Base-by-base conservation (phyloP, 176 grass and related monocot species). In the Aegilops sharonensis region DNA sequence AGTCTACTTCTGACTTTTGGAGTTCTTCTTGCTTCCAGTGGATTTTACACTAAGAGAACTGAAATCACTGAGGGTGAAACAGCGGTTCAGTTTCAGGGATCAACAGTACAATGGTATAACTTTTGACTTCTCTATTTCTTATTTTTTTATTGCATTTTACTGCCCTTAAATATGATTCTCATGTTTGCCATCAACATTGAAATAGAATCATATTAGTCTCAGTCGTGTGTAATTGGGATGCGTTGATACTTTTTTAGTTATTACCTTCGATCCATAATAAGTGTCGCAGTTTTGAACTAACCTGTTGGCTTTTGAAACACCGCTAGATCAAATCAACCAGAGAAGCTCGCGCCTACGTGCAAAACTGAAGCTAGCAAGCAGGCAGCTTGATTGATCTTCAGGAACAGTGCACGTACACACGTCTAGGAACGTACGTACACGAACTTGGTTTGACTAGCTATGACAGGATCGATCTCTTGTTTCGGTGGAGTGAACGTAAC, bases 31-130 rank as follows among this genome's bases (percentile, higher is more conserved):
- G 3, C 3, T 56, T 89, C 5, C 68, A 97, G 94, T 97, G 78
- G 92, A 97, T 75, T 97, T 97, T 17, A 92, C 90, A 34, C 88
- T 97, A 62, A 39, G 84, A 62, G 94, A 97, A 72, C 84, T 97
- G 18, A 92, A 89, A 87, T 92, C 90, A 72, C 82, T 97, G 34
- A 94, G 87, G 79, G 90, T 92, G 61, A 97, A 91, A 35, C 94
- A 97, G 75, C 84, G 92, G 13, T 89, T 32, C 56, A 60, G 23
- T 77, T 94, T 92, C 74, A 92, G 92, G 86, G 90, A 94, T 59
- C 95, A 97, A 37, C 88, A 68, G 36, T 97, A 92, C 35, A 97
- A 97, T 69, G 81, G 95, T 97, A 90, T 72, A 67, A 59, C 56
- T 17, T 20, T 8, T 37, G n/a, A 18, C 37, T 72, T 52, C 7